phyloP scores from a whole-genome alignment of 306 rosid species.

The Dalbergia cultrata region DNA sequence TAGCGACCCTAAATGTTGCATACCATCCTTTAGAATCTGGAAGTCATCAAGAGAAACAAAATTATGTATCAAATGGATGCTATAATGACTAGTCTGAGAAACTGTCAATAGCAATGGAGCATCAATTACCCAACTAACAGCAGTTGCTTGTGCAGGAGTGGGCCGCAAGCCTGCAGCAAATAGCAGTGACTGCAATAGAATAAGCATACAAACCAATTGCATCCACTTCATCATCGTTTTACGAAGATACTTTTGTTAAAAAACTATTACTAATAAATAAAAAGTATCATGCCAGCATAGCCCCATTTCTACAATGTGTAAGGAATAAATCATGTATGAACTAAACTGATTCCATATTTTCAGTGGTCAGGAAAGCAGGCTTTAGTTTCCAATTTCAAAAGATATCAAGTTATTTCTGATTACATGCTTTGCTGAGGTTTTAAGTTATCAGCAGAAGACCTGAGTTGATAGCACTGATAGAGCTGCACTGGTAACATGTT shows the following conservation, averaged over 20 bases:
- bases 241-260: conserved; percentile 24
- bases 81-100: conserved; percentile 31
- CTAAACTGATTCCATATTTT: background rate
- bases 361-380: conserved; percentile 8
- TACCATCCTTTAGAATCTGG: conserved; percentile 93
- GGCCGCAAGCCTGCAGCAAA: conserved; percentile 99
- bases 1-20: conserved; percentile 95
- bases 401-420: background rate
- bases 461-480: conserved; percentile 93
- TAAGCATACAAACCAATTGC: conserved; percentile 59
- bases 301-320: background rate
- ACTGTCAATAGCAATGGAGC: conserved; percentile 22
- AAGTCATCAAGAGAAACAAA: conserved; percentile 11
- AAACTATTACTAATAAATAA: background rate
- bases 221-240: conserved; percentile 29
- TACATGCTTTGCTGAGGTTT: conserved; percentile 14
- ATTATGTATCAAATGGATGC: conserved; percentile 23
- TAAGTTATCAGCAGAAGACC: conserved; percentile 60
- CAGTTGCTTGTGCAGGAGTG: conserved; percentile 96
- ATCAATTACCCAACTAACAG: conserved; percentile 92
- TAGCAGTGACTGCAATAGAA: conserved; percentile 89
- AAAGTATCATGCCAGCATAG: background rate
- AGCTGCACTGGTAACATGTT: conserved; percentile 84
- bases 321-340: background rate
- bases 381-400: conserved; percentile 13